A percentile compares a stretch with the other conserved stretches of the same genome.
These are phyloP conservation scores for Populus simonii DNA, from an alignment of 345 rosid genomes.

Conservation along the genomic window DNA sequence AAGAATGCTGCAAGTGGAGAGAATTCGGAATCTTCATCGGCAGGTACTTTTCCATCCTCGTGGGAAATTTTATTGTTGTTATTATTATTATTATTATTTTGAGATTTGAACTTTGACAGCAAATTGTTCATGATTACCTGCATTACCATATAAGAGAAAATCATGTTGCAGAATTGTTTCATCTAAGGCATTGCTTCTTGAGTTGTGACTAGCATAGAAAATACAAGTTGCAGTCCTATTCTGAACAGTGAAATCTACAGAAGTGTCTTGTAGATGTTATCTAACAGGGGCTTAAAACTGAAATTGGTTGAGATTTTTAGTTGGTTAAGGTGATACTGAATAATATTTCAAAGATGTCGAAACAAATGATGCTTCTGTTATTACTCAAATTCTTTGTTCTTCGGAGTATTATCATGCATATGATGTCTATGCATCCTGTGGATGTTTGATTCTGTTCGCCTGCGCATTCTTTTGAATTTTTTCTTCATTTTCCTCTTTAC, in stretches of 20 bases:
- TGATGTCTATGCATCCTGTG: neutral
- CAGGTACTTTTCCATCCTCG: constrained; percentile 37
- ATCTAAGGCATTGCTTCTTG: neutral
- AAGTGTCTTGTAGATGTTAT: neutral
- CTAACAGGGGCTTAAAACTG: neutral
- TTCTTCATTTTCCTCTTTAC: neutral
- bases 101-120: neutral
- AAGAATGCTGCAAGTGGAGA: constrained; percentile 77
- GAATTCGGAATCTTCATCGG: constrained; percentile 62
- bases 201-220: neutral
- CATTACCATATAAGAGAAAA: neutral
- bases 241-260: neutral
- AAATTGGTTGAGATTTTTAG: neutral
- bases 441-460: constrained; percentile 6
- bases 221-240: neutral
- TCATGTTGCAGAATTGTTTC: neutral
- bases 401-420: neutral
- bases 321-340: neutral
- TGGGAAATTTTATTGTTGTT: neutral
- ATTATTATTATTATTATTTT: neutral
- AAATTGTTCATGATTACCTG: neutral
- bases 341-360: neutral
- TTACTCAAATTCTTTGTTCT: neutral
- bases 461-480: neutral
- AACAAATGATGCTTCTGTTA: neutral